These are phyloP conservation scores for Polyporus arcularius DNA, from an alignment of 768 basidiomycete species.

Conservation along the genomic window DNA sequence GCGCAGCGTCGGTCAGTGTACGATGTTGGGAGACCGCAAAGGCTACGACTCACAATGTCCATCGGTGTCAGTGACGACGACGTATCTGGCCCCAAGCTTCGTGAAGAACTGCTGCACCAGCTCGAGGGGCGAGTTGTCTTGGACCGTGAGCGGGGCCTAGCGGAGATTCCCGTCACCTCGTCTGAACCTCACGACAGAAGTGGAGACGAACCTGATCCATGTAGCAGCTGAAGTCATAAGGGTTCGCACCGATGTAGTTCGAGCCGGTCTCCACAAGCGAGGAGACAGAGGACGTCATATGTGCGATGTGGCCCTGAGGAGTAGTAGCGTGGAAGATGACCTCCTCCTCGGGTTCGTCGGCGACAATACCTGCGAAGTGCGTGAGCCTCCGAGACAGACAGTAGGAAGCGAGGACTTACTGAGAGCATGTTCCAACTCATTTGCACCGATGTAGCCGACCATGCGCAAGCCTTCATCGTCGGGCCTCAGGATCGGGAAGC, in stretches of 20 bases:
- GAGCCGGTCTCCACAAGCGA: slow-evolving; percentile 51
- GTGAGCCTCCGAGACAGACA: neutral
- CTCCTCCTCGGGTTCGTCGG: slow-evolving; percentile 65
- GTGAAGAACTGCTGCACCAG: slow-evolving; percentile 92
- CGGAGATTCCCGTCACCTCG: neutral
- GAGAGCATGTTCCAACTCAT: slow-evolving; percentile 92
- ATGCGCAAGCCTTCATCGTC: slow-evolving; percentile 58
- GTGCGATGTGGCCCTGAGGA: slow-evolving; percentile 37
- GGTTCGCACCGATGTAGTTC: slow-evolving; percentile 41
- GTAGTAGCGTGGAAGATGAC: slow-evolving; percentile 63
- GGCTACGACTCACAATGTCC: slow-evolving; percentile 66
- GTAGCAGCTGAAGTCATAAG: slow-evolving; percentile 82
- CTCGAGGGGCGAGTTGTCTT: slow-evolving; percentile 84
- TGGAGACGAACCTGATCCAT: slow-evolving; percentile 75
- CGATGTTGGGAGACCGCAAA: neutral
- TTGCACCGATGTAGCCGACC: slow-evolving; percentile 89
- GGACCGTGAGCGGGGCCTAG: slow-evolving; percentile 86
- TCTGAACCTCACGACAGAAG: neutral
- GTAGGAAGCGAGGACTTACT: slow-evolving; percentile 45
- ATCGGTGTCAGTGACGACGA: slow-evolving; percentile 80
- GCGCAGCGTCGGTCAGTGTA: neutral
- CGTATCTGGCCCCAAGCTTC: slow-evolving; percentile 90
- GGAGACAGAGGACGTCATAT: slow-evolving; percentile 59
- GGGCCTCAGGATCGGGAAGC: slow-evolving; percentile 81
- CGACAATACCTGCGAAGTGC: slow-evolving; percentile 60